Percentiles rank a stretch among this genome's conserved stretches.
phyloP scores from a whole-genome alignment of 2,329 filamentous ascomycete genomes.

The Penicillium sp. region DNA sequence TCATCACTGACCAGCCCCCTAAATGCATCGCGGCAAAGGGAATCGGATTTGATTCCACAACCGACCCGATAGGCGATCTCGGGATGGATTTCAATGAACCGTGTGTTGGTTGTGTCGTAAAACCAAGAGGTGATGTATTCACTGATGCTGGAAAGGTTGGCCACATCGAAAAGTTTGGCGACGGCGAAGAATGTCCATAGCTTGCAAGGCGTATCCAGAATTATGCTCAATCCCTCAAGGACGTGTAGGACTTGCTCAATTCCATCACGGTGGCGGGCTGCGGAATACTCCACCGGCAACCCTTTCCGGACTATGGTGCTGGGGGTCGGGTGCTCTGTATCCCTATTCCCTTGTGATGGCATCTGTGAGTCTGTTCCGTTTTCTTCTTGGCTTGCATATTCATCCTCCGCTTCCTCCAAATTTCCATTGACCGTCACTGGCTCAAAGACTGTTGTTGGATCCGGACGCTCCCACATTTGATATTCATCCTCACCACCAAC shows the following conservation, averaged over 20 bases:
- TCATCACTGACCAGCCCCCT: constrained; percentile 64
- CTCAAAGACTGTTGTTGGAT: neutral
- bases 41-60: constrained; percentile 34
- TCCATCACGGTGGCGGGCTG: constrained; percentile 61
- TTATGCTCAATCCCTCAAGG: constrained; percentile 56
- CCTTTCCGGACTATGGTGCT: neutral
- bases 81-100: constrained; percentile 64
- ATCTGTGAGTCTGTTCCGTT: neutral
- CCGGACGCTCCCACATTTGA: constrained; percentile 6
- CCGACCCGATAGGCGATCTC: constrained; percentile 63
- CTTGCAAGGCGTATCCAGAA: constrained; percentile 64
- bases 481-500: constrained; percentile 53
- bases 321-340: neutral
- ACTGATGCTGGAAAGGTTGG: constrained; percentile 31
- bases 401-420: neutral
- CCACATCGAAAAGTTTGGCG: constrained; percentile 57
- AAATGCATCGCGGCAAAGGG: constrained; percentile 51
- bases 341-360: neutral
- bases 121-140: constrained; percentile 61
- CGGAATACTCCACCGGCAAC: constrained; percentile 59
- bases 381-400: neutral
- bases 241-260: constrained; percentile 63
- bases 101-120: constrained; percentile 53
- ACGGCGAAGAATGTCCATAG: constrained; percentile 67
- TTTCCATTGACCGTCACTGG: neutral